Base-by-base conservation (phyloP, 2,329 filamentous ascomycete species). In the Penicillium fuscoglaucum region DNA sequence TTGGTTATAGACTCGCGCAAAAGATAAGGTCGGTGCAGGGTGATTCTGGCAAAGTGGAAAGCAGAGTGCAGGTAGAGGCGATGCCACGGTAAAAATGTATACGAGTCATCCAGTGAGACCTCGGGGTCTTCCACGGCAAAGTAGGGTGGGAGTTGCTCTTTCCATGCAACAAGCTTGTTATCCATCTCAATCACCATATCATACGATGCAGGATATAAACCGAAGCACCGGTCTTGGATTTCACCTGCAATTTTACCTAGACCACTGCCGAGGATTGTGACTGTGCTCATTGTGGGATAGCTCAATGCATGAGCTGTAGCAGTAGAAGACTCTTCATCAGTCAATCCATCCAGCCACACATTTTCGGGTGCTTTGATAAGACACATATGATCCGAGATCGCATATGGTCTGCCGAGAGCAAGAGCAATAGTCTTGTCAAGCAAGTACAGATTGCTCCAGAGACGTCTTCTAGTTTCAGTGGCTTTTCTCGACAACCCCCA, bases 11-110 rank as follows among this genome's bases (percentile, higher is more conserved):
- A 77, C 49, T 75, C 69, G 2, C 73, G 70, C n/a, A 77, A 65
- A 2, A 77, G 68, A 44, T 75, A 78, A 0, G 74, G 70, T 3
- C 76, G 68, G 58, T 78, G 76, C 2, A 78, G 69, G 3, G 75
- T 78, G 37, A 78, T 73, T 28, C 74, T 64, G 4, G 75, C 71
- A 51, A 78, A 79, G 55, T 78, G 74, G 50, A 74, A 78, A 50
- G 70, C 69, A 19, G 71, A 74, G 59, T 78, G 76, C 3, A 78
- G 67, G 55, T 76, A 72, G 6, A 76, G 67, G 3, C 76, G 65
- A 40, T 78, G 72, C 76, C 75, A 78, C 6, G 58, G 62, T 0
- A 78, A 57, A 45, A 70, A 78, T 2, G 68, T 62, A 5, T 67
- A 63, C 0, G 33, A 40, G 1, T 47, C 55, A 55, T 78, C 76